Base-by-base conservation (phyloP, 192 early-diverging fungal genomes). In the Coemansia sp. region DNA sequence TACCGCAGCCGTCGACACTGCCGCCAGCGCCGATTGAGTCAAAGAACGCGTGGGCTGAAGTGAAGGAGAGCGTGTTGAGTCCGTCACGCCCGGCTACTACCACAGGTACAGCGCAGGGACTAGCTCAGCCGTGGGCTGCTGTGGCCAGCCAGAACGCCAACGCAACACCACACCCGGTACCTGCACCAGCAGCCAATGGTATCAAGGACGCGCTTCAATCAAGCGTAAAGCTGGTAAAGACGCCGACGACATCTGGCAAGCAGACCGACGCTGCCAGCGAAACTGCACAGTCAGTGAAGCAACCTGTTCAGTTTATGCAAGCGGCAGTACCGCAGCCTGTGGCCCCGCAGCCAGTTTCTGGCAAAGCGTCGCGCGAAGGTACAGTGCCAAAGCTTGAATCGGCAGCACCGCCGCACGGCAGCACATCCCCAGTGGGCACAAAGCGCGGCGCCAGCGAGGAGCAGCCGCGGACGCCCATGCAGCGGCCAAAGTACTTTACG, bases 101-200 rank as follows among this genome's bases (percentile, higher is more conserved):
- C 5, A 65, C 76, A 9, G 67, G 66, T 17, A 31, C 62, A 10
- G 65, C 62, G 2, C 72, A 65, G 21, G 46, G 60, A 31, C 66
- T 81, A 15, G 66, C 66, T 19, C 78, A 81, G 72, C 78, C 78
- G 36, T 81, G 78, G 78, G 78, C 78, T 17, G 72, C 78, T 14
- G 59, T 75, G 31, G 78, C 78, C 19, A 68, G 78, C 44, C 78
- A 81, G 46, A 63, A 68, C 37, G 26, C 62, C 37, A 34, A 22
- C 36, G 19, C 52, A 2, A 20, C 47, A 15, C 23, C 59, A 31
- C 34, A 50, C 4, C 20, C 37, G 57, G 9, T 36, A 5, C 48
- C 22, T 48, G 11, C 48, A 2, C 46, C 59, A 49, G 25, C 59
- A 49, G 59, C 49, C 50, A 63, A 54, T 26, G 51, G 61, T 2